A percentile compares a stretch with the other conserved stretches of the same genome.
These are phyloP conservation scores for Cyberlindnera amylophila DNA, from an alignment of 805 yeast genomes.

Conservation along the genomic window DNA sequence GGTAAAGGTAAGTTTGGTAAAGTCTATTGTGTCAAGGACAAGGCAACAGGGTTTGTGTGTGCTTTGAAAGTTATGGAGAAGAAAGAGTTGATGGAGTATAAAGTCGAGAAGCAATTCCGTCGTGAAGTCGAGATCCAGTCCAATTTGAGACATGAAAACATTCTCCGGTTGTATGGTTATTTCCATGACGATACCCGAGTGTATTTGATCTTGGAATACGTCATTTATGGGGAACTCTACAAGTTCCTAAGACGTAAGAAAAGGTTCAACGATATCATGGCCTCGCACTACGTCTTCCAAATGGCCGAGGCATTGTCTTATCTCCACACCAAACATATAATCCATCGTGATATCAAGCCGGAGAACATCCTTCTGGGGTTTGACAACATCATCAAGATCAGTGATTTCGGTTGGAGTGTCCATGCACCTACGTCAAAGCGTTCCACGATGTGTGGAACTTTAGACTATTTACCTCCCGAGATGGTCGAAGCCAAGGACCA, in stretches of 20 bases:
- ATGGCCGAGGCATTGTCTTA: conserved; percentile 76
- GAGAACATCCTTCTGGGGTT: conserved; percentile 82
- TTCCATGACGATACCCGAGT: conserved; percentile 80
- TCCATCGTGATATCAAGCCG: conserved; percentile 92
- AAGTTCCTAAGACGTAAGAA: conserved; percentile 61
- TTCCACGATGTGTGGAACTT: conserved; percentile 88
- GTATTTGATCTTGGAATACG: conserved; percentile 79
- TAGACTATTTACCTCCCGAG: conserved; percentile 94
- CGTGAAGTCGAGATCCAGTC: conserved; percentile 92
- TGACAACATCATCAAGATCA: conserved; percentile 72
- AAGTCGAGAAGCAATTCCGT: conserved; percentile 79
- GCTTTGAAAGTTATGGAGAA: conserved; percentile 92
- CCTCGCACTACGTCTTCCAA: conserved; percentile 78
- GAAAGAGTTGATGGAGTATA: conserved; percentile 66
- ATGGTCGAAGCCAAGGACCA: conserved; percentile 83
- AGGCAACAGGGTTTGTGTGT: conserved; percentile 69
- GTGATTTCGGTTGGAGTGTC: conserved; percentile 97
- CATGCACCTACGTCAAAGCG: conserved; percentile 54
- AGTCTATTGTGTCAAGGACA: conserved; percentile 85
- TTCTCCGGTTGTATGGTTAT: conserved; percentile 78
- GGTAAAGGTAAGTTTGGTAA: conserved; percentile 95
- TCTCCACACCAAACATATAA: conserved; percentile 73
- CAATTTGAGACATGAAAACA: conserved; percentile 69
- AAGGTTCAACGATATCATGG: conserved; percentile 66
- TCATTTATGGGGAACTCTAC: conserved; percentile 84